Base-by-base conservation (phyloP, 352 stramenopile species). In the Phytophthora boehmeriae region DNA sequence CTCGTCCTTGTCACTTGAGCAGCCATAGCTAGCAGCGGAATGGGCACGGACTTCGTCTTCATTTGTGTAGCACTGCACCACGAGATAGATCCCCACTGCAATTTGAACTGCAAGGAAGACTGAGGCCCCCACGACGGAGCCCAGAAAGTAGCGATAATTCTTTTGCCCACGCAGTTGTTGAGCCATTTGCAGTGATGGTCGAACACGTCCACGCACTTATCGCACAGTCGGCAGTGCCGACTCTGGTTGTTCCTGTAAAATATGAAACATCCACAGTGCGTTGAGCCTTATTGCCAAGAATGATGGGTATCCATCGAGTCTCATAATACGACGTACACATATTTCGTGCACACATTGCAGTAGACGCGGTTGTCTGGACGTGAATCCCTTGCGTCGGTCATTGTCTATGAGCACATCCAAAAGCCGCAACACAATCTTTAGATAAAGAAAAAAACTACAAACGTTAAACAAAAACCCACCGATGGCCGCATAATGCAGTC, bases 121-220 rank as follows among this genome's bases (percentile, higher is more conserved):
- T 13, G 82, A 88, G 0, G 87, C 74, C 19, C 75, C 74, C 4
- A 90, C 63, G 5, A 96, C 84, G 14, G 85, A 92, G 30, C 66
- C 73, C 16, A 96, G 59, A 46, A 96, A 96, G 45, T 76, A 92
- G 55, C 50, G 59, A 54, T 95, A 95, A 69, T 95, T 95, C 56
- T 95, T 92, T 78, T 80, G 44, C 95, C 95, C 10, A 98, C 85
- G 66, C 96, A 98, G 52, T 97, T 99, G 71, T 98, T 98, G 23
- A 98, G 87, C 95, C 92, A 98, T 61, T 97, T 98, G 80, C 96
- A 99, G 78, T 99, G 96, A 78, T 99, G 96, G 71, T 99, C 96
- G 71, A 99, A 99, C 28, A 93, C 80, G 41, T 86, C 81, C 16
- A 99, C 94, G 67, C 96, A 98, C 61, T 99, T 99, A 59, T 98